Conservation (phyloP, 768 basidiomycete genomes). For the Cubamyces sp. region DNA sequence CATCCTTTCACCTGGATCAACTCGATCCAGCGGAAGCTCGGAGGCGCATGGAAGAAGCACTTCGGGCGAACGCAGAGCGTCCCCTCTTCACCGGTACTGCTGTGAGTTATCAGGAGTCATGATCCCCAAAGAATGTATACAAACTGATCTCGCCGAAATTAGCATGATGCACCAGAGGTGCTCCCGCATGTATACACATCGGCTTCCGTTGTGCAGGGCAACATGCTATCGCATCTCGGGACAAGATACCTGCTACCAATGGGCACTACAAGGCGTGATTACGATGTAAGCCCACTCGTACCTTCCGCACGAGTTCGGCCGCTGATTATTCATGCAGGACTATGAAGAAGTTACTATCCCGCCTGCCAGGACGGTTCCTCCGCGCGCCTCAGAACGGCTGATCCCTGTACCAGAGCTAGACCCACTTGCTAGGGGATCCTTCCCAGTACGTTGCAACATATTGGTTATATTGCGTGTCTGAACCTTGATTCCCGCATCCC, state of each 20-base stretch:
- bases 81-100: constrained; percentile 63
- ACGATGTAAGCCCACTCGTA: constrained; percentile 55
- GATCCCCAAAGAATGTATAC: not conserved
- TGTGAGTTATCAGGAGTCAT: constrained; percentile 41
- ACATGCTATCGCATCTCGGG: constrained; percentile 71
- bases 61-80: constrained; percentile 64
- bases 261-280: constrained; percentile 70
- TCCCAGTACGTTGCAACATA: constrained; percentile 60
- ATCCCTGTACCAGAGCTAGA: constrained; percentile 77
- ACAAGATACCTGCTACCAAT: constrained; percentile 81
- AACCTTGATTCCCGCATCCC: not conserved
- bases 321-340: constrained; percentile 49
- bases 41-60: constrained; percentile 61
- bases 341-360: constrained; percentile 92
- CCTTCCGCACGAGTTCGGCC: not conserved
- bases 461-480: not conserved
- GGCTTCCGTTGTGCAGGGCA: constrained; percentile 57
- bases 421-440: constrained; percentile 76
- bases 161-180: constrained; percentile 61
- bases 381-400: constrained; percentile 68
- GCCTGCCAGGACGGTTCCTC: constrained; percentile 78
- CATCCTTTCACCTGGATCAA: constrained; percentile 26
- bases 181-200: constrained; percentile 92
- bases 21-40: constrained; percentile 54
- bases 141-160: constrained; percentile 6